Evolutionary conservation across 129 eudicot genomes (phyloP).

Genomic region (Apium graveolens): DNA sequence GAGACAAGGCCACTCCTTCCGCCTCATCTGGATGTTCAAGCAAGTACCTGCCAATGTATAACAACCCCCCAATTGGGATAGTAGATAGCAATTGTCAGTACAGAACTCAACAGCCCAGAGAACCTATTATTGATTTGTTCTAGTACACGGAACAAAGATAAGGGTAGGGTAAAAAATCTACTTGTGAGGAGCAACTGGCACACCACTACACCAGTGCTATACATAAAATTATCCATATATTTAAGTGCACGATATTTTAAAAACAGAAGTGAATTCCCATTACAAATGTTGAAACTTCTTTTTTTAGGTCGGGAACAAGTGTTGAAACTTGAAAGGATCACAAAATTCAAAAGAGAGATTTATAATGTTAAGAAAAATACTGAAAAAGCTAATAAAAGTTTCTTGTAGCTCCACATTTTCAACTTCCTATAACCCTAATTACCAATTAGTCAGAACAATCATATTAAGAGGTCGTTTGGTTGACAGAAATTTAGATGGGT

Average conservation of each 20-base stretch:
- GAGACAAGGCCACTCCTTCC: conserved; percentile 45
- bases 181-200: neutral
- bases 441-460: neutral
- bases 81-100: neutral
- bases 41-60: conserved; percentile 38
- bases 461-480: too few species aligned
- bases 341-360: neutral
- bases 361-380: neutral
- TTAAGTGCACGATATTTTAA: neutral
- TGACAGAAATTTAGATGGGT: too few species aligned
- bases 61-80: conserved; percentile 9
- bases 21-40: conserved; percentile 47
- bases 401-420: neutral
- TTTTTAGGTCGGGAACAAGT: neutral
- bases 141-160: neutral
- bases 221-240: neutral
- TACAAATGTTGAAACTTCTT: neutral
- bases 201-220: neutral
- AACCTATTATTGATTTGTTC: neutral
- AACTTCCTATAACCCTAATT: neutral
- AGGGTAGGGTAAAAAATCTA: neutral
- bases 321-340: neutral
- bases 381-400: neutral
- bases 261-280: neutral
- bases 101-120: neutral